Evolutionary conservation across 2,329 filamentous ascomycete genomes (phyloP), one percentile per base, ranked within the genome.

Genomic region (Bipolaris victoriae): DNA sequence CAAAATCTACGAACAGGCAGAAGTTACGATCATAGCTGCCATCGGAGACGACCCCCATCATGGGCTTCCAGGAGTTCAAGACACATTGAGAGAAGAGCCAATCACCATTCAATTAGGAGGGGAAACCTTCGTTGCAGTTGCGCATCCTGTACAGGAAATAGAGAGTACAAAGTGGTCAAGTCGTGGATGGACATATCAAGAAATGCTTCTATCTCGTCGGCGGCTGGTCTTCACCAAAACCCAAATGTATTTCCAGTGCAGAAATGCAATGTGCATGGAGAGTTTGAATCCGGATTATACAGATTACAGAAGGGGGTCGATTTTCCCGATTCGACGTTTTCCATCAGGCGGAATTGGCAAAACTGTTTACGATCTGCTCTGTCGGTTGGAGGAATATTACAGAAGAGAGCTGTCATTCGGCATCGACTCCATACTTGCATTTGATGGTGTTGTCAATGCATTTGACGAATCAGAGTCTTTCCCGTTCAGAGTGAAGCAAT

Each of bases 11-110:
- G 18, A 40, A 9, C 36, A 41, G 3, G 57, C 57, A 15, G 20
- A 49, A 10, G 5, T 61, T 7, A 63, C 58, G 1, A 63, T 65
- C 15, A 54, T 65, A 22, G 57, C 58, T 24, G 50, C 55, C 0
- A 22, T 45, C 7, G 55, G 60, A 13, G 29, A 48, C 15, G 50
- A 40, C 9, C n/a, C 59, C 3, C 18, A 43, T 26, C n/a, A 52
- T 26, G 52, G 59, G 5, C 48, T 61, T 13, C 52, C 59, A 11
- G 48, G 55, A 9, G 39, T 60, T 4, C 31, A 26, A 13, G 33
- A 29, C 2, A 48, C 49, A 9, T 44, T 20, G 15, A 40, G 36
- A 35, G 9, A 49, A 15, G 7, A 35, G 9, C 36, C 15, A 49
- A 1, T 20, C 1, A 20, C 22, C n/a, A 6, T 49, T 3, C 4